Evolutionary conservation across 768 basidiomycete species (phyloP).

Genomic region (Strobilomyces dryophilus): DNA sequence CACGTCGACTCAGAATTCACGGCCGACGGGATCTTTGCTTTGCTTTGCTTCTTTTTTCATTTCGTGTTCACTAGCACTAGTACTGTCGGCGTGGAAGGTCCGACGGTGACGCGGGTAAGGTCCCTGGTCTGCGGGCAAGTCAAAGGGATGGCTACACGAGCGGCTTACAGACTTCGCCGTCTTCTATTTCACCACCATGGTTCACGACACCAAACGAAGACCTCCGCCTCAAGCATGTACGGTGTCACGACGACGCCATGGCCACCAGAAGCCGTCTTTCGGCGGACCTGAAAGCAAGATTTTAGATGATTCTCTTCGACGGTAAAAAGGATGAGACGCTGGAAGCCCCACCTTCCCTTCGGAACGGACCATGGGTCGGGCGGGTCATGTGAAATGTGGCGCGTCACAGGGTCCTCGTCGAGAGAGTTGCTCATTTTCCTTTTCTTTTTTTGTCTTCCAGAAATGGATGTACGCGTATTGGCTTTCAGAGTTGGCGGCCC

Average conservation of each 20-base stretch:
- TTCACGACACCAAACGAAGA: not conserved
- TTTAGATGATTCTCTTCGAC: not conserved
- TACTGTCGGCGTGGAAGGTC: too few species aligned
- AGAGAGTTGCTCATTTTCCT: too few species aligned
- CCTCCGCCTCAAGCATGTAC: not conserved
- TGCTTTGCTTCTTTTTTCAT: not conserved
- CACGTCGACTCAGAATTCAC: not conserved
- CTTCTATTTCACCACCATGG: not conserved
- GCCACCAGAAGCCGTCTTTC: not conserved
- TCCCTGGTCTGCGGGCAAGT: too few species aligned
- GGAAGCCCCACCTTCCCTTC: not conserved
- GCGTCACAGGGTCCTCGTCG: too few species aligned
- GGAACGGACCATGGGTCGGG: slow-evolving; percentile 1
- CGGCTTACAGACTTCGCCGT: not conserved
- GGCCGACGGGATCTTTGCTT: not conserved
- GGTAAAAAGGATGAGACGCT: not conserved
- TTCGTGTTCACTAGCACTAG: too few species aligned
- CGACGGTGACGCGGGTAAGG: not conserved
- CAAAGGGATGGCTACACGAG: too few species aligned
- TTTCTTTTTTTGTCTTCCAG: too few species aligned
- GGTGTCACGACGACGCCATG: not conserved
- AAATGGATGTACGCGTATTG: too few species aligned
- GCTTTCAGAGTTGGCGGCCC: too few species aligned
- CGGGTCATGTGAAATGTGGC: not conserved
- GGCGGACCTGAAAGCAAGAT: not conserved